phyloP scores from a whole-genome alignment of 1,284 basidiomycete genomes.

The Pseudozyma sp. region DNA sequence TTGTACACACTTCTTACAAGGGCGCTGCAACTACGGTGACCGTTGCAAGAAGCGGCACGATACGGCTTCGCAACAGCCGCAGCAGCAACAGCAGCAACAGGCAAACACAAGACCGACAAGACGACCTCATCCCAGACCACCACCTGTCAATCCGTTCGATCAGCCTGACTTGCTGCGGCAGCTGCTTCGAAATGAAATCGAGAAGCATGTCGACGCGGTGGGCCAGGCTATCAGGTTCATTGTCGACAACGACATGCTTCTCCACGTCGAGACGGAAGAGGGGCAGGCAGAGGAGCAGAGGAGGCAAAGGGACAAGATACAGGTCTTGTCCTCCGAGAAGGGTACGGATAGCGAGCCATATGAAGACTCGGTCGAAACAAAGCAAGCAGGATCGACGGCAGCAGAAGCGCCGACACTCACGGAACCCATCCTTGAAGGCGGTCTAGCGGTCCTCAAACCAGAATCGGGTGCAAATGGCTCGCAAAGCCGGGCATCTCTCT shows the following conservation, averaged over 20 bases:
- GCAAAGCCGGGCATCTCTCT: slow-evolving; percentile 24
- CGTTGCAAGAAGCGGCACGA: slow-evolving; percentile 56
- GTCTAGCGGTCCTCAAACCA: slow-evolving; percentile 21
- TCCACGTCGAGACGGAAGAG: slow-evolving; percentile 81
- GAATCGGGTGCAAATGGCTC: neutral
- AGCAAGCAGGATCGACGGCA: neutral
- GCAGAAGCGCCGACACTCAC: slow-evolving; percentile 8
- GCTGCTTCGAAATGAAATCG: slow-evolving; percentile 88
- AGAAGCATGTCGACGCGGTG: slow-evolving; percentile 88
- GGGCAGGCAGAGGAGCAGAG: slow-evolving; percentile 79
- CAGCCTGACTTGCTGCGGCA: slow-evolving; percentile 62
- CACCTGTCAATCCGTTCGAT: slow-evolving; percentile 62
- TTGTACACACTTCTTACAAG: slow-evolving; percentile 54
- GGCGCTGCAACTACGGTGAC: slow-evolving; percentile 56
- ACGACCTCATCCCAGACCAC: slow-evolving; percentile 52
- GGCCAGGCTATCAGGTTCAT: slow-evolving; percentile 93
- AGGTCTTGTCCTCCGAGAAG: slow-evolving; percentile 12
- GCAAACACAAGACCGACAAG: slow-evolving; percentile 6
- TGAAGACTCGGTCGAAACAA: neutral
- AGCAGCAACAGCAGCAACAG: slow-evolving; percentile 11
- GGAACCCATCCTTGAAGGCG: slow-evolving; percentile 27
- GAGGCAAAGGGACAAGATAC: slow-evolving; percentile 45
- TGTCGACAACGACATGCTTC: slow-evolving; percentile 89
- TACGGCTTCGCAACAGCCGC: neutral
- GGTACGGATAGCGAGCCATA: neutral